Base-by-base conservation (phyloP, 2,329 filamentous ascomycete genomes). In the Arachnomyces sp. region DNA sequence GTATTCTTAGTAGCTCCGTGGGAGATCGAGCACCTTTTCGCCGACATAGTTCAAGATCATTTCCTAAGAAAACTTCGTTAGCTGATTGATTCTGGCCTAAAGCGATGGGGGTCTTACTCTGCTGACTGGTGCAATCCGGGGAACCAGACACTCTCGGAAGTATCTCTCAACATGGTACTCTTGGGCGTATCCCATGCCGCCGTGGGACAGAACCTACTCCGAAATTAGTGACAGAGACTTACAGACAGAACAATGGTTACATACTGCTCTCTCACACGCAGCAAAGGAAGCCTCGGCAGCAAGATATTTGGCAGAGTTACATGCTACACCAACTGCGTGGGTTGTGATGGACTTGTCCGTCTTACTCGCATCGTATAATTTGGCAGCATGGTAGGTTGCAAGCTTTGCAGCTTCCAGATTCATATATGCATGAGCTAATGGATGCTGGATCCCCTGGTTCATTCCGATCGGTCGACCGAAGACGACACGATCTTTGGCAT, bases 221-320 rank as follows among this genome's bases (percentile, higher is more conserved):
- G 17, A 14, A 21, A 14, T 25, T 25, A 25, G 9, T 9, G 5
- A 25, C 21, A n/a, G 5, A 25, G 21, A 5, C 21, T 25, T 9
- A 25, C 6, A 5, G 7, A 35, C 6, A 35, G 13, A 7, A 14
- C 4, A n/a, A 21, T 35, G n/a, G 13, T 35, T 40, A 40, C 21
- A 25, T 25, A 50, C 67, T n/a, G 74, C 73, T 25, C 73, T 59
- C 49, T 80, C 77, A 50, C 75, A 80, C 0, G 76, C 75, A 2
- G 63, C 72, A 50, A 78, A 80, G 0, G 75, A 74, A 1, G 77
- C 76, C 48, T 80, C 77, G 0, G 74, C 75, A 9, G 75, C 75
- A 18, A 77, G 50, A 48, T 74, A 77, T 13, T 87, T 86, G 29
- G 80, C 82, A 47, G 75, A 80, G 59, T 86, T 80, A 50, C 77